A percentile compares a stretch with the other conserved stretches of the same genome.
phyloP scores from a whole-genome alignment of 805 yeast genomes.

The Wickerhamiella hasegawae region DNA sequence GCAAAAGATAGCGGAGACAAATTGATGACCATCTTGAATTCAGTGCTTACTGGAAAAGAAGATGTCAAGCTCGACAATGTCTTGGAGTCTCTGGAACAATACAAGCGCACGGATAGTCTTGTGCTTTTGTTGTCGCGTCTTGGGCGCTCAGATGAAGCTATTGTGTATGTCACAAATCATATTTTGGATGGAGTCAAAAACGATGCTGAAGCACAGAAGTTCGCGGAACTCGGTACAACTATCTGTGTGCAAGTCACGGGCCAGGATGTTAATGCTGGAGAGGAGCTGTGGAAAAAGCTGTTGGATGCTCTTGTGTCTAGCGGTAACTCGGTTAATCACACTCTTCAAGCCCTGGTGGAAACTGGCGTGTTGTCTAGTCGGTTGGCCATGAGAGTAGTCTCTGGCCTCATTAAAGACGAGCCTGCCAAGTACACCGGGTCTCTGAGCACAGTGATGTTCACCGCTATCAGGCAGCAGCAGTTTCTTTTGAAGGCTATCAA shows the following conservation, averaged over 20 bases:
- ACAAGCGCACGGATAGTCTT: constrained; percentile 16
- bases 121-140: constrained; percentile 15
- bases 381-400: not conserved
- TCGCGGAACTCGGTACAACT: not conserved
- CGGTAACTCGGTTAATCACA: too few species aligned
- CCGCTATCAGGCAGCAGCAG: not conserved
- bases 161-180: constrained; percentile 21
- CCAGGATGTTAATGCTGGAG: not conserved
- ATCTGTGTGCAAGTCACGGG: not conserved
- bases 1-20: constrained; percentile 3
- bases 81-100: constrained; percentile 16
- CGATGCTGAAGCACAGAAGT: not conserved
- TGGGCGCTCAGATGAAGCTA: constrained; percentile 19
- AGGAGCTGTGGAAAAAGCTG: not conserved
- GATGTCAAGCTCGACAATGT: constrained; percentile 18
- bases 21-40: constrained; percentile 11
- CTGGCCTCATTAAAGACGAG: not conserved
- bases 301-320: too few species aligned
- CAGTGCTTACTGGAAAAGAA: constrained; percentile 17
- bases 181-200: not conserved
- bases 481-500: constrained; percentile 2
- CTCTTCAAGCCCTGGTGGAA: too few species aligned
- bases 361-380: not conserved
- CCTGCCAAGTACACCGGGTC: not conserved
- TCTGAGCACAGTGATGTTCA: not conserved